Percentiles rank a stretch among this genome's conserved stretches.
Evolutionary conservation across 495 filamentous ascomycete genomes (phyloP).

Genomic region (Penicillium mononematosum): DNA sequence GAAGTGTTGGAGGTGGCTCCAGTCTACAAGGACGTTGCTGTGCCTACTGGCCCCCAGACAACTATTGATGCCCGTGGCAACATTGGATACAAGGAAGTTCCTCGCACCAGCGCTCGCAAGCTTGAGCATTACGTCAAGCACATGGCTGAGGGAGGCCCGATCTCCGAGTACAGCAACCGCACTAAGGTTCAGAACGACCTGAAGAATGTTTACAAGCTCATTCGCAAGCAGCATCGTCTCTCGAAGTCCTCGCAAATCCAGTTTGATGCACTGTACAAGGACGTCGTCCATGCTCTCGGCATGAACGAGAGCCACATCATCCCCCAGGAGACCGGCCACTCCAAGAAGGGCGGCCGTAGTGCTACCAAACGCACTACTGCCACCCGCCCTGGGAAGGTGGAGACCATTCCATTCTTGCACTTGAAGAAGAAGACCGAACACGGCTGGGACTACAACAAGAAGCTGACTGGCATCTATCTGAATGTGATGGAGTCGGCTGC

Average conservation of each 20-base stretch:
- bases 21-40: conserved; percentile 90
- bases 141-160: conserved; percentile 97
- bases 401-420: conserved; percentile 97
- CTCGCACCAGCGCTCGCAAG: conserved; percentile 88
- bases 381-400: conserved; percentile 79
- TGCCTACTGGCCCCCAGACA: conserved; percentile 89
- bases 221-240: conserved; percentile 93
- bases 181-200: conserved; percentile 97
- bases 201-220: conserved; percentile 91
- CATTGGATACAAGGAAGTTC: conserved; percentile 82
- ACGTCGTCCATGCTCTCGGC: conserved; percentile 84
- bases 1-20: conserved; percentile 80
- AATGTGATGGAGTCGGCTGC: conserved; percentile 89
- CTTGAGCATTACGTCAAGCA: conserved; percentile 98
- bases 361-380: conserved; percentile 54
- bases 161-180: conserved; percentile 97
- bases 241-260: conserved; percentile 92
- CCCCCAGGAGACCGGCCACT: conserved; percentile 69
- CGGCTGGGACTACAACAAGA: conserved; percentile 99
- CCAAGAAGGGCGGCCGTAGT: conserved; percentile 65
- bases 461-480: conserved; percentile 86
- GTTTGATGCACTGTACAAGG: conserved; percentile 90
- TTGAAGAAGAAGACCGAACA: conserved; percentile 91
- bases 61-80: conserved; percentile 87
- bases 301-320: conserved; percentile 99